Evolutionary conservation across 306 rosid species (phyloP).

Genomic region (Crotalaria pallida): DNA sequence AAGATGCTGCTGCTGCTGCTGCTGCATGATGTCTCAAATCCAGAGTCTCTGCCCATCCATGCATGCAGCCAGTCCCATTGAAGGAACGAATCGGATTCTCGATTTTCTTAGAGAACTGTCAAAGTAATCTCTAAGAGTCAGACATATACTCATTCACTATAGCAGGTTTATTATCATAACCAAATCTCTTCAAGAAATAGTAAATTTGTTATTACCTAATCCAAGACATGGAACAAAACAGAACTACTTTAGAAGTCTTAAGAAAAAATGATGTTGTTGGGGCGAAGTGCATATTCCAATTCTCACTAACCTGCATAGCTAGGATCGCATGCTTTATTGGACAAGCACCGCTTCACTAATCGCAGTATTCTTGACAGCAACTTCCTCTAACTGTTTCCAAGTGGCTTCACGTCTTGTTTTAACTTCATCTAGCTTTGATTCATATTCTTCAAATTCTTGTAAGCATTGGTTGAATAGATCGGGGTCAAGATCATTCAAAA

Average conservation of each 20-base stretch:
- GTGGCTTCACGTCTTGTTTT: slow-evolving; percentile 37
- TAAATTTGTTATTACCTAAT: background rate
- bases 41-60: background rate
- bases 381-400: slow-evolving; percentile 60
- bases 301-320: slow-evolving; percentile 17
- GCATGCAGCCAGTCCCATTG: background rate
- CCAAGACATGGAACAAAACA: background rate
- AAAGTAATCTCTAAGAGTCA: background rate
- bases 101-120: background rate
- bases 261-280: background rate
- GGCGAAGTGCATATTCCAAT: background rate
- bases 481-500: slow-evolving; percentile 50
- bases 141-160: background rate
- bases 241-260: background rate
- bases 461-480: slow-evolving; percentile 52
- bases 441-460: slow-evolving; percentile 38
- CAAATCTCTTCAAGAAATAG: background rate
- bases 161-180: background rate
- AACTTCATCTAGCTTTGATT: slow-evolving; percentile 37
- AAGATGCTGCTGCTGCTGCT: background rate
- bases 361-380: slow-evolving; percentile 39
- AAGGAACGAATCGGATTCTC: background rate
- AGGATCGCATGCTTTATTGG: background rate
- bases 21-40: background rate
- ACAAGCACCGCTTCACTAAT: slow-evolving; percentile 34